phyloP scores from a whole-genome alignment of 257 asterid species.

The Petunia secreta region DNA sequence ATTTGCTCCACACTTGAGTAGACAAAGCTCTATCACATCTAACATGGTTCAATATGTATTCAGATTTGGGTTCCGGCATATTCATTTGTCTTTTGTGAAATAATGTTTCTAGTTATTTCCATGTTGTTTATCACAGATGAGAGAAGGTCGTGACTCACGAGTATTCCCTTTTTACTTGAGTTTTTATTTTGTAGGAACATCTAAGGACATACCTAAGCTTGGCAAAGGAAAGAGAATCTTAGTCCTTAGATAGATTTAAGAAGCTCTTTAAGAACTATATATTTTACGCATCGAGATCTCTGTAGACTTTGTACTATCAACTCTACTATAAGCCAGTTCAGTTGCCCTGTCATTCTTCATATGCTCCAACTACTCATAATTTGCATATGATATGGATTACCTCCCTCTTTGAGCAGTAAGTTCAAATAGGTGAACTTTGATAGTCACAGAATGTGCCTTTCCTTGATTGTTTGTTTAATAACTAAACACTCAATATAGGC shows the following conservation, averaged over 20 bases:
- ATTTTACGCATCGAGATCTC: not conserved
- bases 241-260: not conserved
- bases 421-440: not conserved
- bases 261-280: not conserved
- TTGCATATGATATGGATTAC: not conserved
- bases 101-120: not conserved
- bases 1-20: not conserved
- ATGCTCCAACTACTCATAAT: not conserved
- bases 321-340: not conserved
- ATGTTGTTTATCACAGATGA: not conserved
- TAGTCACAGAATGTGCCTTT: not conserved
- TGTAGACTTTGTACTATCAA: not conserved
- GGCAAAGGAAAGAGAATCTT: slow-evolving; percentile 5
- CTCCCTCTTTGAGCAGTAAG: not conserved
- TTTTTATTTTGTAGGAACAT: not conserved
- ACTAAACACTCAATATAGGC: not conserved
- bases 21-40: slow-evolving; percentile 16
- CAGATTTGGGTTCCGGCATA: not conserved
- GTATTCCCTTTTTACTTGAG: not conserved
- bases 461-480: not conserved
- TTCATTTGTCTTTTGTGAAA: not conserved
- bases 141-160: not conserved
- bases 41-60: not conserved
- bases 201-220: not conserved
- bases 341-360: not conserved